Evolutionary conservation across 306 rosid species (phyloP), one percentile per base, ranked within the genome.

Genomic region (Quercus engelmannii): DNA sequence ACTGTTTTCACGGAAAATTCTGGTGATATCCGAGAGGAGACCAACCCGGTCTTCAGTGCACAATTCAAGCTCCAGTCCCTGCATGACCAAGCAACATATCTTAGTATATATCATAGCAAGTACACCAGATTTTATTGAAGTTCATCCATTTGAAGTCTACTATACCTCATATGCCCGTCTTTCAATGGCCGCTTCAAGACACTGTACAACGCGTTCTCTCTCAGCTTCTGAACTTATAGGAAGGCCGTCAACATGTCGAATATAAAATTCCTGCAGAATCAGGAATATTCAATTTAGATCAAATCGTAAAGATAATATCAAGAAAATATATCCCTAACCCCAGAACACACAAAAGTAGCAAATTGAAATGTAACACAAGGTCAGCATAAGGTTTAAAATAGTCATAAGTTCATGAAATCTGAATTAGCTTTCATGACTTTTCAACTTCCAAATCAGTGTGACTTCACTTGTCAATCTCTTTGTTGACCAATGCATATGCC

Each of bases 131-230:
- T 68, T 14, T 17, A 19, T 25, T 51, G 28, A 9, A 81, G 73
- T 14, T 38, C 9, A 23, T 52, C 1, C 1, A 49, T 43, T 62
- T n/a, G 7, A 26, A 72, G 76, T 64, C 33, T 76, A 25, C 57
- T 61, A 70, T 59, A 90, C 99, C 99, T 95, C 98, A 8, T 76
- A 90, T 70, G 89, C 98, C 41, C 99, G 87, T 85, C 99, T 93
- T 79, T 95, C 93, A 46, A 95, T 91, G 75, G 99, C 98, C 55
- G 99, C 99, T 88, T 92, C 97, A 63, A 95, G 95, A 83, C 99
- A 95, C 78, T 85, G 95, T 49, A 79, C 85, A 13, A 95, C 94
- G 3, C 99, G 88, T 41, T 93, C 96, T 62, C 96, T 86, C 76
- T 95, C 99, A 1, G 97, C 96, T 84, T 95, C 97, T 3, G 97